Base-by-base conservation (phyloP, 1,284 basidiomycete species). In the Wallemia mellicola region DNA sequence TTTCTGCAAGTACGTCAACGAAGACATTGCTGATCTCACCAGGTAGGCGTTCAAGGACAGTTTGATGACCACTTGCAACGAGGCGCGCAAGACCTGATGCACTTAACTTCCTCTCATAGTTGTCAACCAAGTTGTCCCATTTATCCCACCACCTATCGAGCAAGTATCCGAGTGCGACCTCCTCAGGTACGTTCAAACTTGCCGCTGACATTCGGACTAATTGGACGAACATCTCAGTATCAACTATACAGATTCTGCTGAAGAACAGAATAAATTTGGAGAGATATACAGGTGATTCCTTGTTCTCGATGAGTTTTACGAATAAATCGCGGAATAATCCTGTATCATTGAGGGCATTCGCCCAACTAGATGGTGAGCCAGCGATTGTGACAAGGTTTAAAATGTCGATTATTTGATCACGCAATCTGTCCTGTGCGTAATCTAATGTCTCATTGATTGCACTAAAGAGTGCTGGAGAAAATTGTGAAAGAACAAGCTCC, bases 121-220 rank as follows among this genome's bases (percentile, higher is more conserved):
- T n/a, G 24, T 26, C 24, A n/a, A 5, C 3, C 3, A 57, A 5
- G 24, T 57, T 57, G 22, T 57, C 55, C 55, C 55, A 57, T 25
- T 26, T 57, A 26, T 57, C 27, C 15, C 55, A 57, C 55, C 55
- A 57, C 24, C 27, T 26, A n/a, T 57, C 55, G 55, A 57, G 55
- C 5, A 57, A 5, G 15, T 7, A 19, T 9, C 7, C 24, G 14
- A 57, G 55, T 25, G 24, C 15, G 14, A 26, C 24, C 3, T 25
- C 5, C 24, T 15, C 15, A 28, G 9, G 3, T n/a, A 27, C 25
- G 3, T 3, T n/a, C 2, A 57, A 15, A 19, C 2, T 3, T 17
- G 7, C 14, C 24, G 55, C 55, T 2, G 55, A 14, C 5, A 3
- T 5, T 14, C n/a, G 15, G 11, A 57, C 9, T 2, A 57, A 25